Conservation (phyloP, 2,329 filamentous ascomycete species). For the Hypomyces rosellus region DNA sequence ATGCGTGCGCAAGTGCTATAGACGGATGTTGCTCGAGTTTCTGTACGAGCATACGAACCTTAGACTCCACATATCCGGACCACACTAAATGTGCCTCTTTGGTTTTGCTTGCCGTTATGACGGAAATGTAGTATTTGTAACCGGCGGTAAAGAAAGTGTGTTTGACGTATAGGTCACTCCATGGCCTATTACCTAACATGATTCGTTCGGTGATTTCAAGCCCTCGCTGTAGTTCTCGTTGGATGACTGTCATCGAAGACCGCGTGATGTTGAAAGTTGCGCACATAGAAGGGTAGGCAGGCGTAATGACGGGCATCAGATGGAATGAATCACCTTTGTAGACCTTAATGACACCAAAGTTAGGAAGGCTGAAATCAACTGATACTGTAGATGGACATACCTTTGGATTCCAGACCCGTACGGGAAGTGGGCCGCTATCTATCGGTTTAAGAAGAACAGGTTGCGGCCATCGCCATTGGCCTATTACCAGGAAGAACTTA, state of each 20-base stretch:
- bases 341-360: slow-evolving; percentile 38
- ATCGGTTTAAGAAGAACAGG: slow-evolving; percentile 88
- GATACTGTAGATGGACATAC: slow-evolving; percentile 38
- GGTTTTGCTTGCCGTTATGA: slow-evolving; percentile 74
- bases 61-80: slow-evolving; percentile 91
- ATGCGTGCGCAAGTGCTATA: slow-evolving; percentile 80
- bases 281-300: slow-evolving; percentile 96
- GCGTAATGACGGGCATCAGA: slow-evolving; percentile 97
- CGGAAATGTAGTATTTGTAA: slow-evolving; percentile 92
- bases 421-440: slow-evolving; percentile 72
- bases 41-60: slow-evolving; percentile 77
- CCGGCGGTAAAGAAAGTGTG: slow-evolving; percentile 90
- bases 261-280: slow-evolving; percentile 88
- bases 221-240: slow-evolving; percentile 73
- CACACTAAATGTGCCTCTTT: slow-evolving; percentile 82
- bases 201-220: slow-evolving; percentile 74
- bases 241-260: slow-evolving; percentile 79
- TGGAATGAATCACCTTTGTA: slow-evolving; percentile 79
- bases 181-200: slow-evolving; percentile 66
- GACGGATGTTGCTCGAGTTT: slow-evolving; percentile 74
- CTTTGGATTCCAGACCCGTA: slow-evolving; percentile 91
- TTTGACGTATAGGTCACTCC: slow-evolving; percentile 83
- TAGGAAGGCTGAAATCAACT: slow-evolving; percentile 8
- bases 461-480: slow-evolving; percentile 86
- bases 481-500: slow-evolving; percentile 92